phyloP scores from a whole-genome alignment of 2,329 filamentous ascomycete species.

The Seiridium unicorne region DNA sequence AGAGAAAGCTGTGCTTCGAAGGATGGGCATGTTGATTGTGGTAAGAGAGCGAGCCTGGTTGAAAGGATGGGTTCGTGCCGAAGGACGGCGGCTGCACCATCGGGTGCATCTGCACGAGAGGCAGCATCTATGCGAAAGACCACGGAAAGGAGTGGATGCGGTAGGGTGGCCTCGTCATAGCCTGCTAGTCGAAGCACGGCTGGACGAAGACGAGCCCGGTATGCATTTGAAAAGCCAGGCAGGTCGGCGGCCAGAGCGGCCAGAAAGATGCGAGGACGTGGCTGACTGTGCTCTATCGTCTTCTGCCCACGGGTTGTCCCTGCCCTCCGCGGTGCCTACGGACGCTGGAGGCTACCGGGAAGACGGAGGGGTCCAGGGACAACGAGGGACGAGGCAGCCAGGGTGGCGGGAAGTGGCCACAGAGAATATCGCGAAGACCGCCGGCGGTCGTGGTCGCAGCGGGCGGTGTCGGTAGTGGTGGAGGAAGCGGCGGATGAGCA shows the following conservation, averaged over 20 bases:
- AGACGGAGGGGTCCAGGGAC: slow-evolving; percentile 10
- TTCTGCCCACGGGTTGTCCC: slow-evolving; percentile 6
- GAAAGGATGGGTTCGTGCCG: slow-evolving; percentile 22
- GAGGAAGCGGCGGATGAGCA: neutral
- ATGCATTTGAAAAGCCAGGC: slow-evolving; percentile 34
- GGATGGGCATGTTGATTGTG: slow-evolving; percentile 11
- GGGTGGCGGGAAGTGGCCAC: neutral
- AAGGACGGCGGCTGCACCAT: slow-evolving; percentile 45
- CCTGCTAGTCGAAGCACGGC: slow-evolving; percentile 42
- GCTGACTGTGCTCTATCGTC: neutral
- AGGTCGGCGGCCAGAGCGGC: neutral
- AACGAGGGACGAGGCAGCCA: neutral
- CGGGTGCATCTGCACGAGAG: slow-evolving; percentile 50
- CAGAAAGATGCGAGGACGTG: neutral
- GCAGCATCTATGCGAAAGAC: slow-evolving; percentile 38
- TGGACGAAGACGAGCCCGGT: slow-evolving; percentile 26
- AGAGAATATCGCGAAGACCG: neutral
- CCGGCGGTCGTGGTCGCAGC: neutral
- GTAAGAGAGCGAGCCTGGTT: slow-evolving; percentile 6
- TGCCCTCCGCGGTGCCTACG: slow-evolving; percentile 5
- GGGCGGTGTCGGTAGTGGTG: too few relatives aligned
- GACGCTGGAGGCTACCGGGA: neutral
- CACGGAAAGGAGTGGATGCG: slow-evolving; percentile 18
- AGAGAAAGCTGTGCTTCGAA: slow-evolving; percentile 13
- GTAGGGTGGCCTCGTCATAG: slow-evolving; percentile 34